Evolutionary conservation across 2,329 filamentous ascomycete species (phyloP).

Genomic region (Aureobasidium sp.): DNA sequence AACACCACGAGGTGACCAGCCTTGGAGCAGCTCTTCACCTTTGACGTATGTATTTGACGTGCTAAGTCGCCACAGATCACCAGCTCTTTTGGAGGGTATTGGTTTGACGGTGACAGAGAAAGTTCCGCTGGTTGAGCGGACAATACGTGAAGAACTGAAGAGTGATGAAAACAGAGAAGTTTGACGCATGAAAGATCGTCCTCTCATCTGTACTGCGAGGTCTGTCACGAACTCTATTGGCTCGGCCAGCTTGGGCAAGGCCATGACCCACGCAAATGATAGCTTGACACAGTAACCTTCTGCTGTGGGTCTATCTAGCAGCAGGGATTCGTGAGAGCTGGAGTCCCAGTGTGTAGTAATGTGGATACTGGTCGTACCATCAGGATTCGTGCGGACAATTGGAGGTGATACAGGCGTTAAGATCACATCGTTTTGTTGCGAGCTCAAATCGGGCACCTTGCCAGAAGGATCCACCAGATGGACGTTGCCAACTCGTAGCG

Average conservation of each 20-base stretch:
- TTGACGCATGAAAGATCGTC: conserved; percentile 75
- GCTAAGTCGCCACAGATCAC: conserved; percentile 93
- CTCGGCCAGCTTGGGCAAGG: conserved; percentile 74
- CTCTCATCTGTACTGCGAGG: conserved; percentile 73
- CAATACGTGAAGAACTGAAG: conserved; percentile 76
- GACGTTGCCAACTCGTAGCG: conserved; percentile 71
- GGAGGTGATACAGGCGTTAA: conserved; percentile 73
- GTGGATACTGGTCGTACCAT: conserved; percentile 81
- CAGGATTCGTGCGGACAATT: conserved; percentile 73
- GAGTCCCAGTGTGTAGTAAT: conserved; percentile 96
- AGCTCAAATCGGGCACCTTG: conserved; percentile 72
- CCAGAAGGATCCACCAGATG: conserved; percentile 78
- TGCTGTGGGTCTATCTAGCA: conserved; percentile 88
- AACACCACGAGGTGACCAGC: conserved; percentile 84
- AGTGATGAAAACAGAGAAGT: conserved; percentile 80
- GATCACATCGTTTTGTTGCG: conserved; percentile 63
- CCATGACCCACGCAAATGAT: conserved; percentile 77
- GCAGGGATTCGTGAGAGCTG: conserved; percentile 80
- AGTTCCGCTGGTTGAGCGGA: conserved; percentile 78
- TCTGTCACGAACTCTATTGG: conserved; percentile 83
- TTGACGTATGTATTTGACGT: conserved; percentile 94
- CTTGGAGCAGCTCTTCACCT: conserved; percentile 77
- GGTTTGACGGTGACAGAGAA: conserved; percentile 84
- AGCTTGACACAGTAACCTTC: conserved; percentile 90
- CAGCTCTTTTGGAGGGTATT: conserved; percentile 80